Evolutionary conservation across 495 filamentous ascomycete genomes (phyloP).

Genomic region (Cairneyella variabilis): DNA sequence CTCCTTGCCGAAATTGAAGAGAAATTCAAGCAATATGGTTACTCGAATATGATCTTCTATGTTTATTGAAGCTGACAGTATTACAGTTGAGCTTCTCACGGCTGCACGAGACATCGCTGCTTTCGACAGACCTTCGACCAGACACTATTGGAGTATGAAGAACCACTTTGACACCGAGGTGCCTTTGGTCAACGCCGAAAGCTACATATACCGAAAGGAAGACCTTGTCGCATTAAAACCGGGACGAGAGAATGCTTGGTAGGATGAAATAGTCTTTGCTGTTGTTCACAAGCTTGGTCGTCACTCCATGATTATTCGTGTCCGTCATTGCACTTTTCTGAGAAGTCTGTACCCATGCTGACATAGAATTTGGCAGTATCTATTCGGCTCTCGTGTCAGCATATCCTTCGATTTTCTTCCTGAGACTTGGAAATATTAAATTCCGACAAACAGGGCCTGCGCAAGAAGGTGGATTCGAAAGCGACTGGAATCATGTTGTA

Average conservation of each 20-base stretch:
- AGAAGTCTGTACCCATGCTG: no score
- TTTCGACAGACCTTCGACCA: constrained; percentile 9
- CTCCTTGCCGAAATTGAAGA: constrained; percentile 6
- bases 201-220: constrained; percentile 17
- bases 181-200: constrained; percentile 15
- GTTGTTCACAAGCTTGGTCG: not conserved
- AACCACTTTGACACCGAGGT: constrained; percentile 27
- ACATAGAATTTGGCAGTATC: no score
- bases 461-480: not conserved
- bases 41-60: no score
- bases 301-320: not conserved
- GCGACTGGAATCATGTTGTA: not conserved
- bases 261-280: not conserved
- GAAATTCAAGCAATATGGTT: constrained; percentile 19
- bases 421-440: no score
- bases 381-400: no score
- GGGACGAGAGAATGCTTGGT: not conserved
- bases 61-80: no score
- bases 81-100: constrained; percentile 3
- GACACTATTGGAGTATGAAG: constrained; percentile 29
- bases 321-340: no score
- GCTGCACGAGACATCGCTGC: not conserved
- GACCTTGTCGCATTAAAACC: not conserved
- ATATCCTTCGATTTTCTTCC: not conserved
- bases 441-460: not conserved